Percentiles rank a stretch among this genome's conserved stretches.
Conservation (phyloP, 2,329 filamentous ascomycete genomes). For the Bimuria novae-zelandiae region DNA sequence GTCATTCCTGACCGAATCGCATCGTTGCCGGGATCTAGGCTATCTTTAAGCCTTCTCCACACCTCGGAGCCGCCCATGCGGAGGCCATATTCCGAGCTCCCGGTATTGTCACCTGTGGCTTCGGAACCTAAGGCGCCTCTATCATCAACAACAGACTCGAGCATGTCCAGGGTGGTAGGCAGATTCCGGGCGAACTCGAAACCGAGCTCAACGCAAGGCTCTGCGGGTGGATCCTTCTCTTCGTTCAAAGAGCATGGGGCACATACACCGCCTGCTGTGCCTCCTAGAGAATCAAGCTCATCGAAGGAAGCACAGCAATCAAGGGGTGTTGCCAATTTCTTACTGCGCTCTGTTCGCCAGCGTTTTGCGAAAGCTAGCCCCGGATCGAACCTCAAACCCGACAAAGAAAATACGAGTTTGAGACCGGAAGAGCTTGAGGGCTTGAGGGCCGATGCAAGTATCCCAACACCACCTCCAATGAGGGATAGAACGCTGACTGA, state of each 20-base stretch:
- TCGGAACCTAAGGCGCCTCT: slow-evolving; percentile 18
- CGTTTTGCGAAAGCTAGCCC: slow-evolving; percentile 20
- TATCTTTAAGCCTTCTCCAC: slow-evolving; percentile 13
- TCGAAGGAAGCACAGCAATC: slow-evolving; percentile 40
- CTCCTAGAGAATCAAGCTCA: slow-evolving; percentile 39
- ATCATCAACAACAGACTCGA: slow-evolving; percentile 23
- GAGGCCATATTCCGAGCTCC: slow-evolving; percentile 17
- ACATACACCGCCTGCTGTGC: slow-evolving; percentile 27
- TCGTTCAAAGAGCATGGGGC: slow-evolving; percentile 26
- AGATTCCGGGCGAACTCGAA: slow-evolving; percentile 27
- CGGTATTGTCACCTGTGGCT: slow-evolving; percentile 20
- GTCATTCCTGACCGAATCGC: slow-evolving; percentile 25
- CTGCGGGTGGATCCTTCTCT: slow-evolving; percentile 26
- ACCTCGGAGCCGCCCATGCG: slow-evolving; percentile 9
- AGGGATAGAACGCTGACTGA: slow-evolving; percentile 1
- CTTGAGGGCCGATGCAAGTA: slow-evolving; percentile 7
- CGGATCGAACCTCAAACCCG: background rate
- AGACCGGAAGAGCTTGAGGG: slow-evolving; percentile 8
- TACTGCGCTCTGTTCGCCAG: slow-evolving; percentile 27
- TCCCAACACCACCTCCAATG: slow-evolving; percentile 10
- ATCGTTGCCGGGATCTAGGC: slow-evolving; percentile 22
- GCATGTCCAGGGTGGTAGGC: slow-evolving; percentile 20
- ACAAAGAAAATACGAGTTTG: background rate
- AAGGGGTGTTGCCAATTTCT: slow-evolving; percentile 31
- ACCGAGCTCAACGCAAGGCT: slow-evolving; percentile 24